These are phyloP conservation scores for Microdochium nivale DNA, from an alignment of 2,329 filamentous ascomycete genomes.

Conservation along the genomic window DNA sequence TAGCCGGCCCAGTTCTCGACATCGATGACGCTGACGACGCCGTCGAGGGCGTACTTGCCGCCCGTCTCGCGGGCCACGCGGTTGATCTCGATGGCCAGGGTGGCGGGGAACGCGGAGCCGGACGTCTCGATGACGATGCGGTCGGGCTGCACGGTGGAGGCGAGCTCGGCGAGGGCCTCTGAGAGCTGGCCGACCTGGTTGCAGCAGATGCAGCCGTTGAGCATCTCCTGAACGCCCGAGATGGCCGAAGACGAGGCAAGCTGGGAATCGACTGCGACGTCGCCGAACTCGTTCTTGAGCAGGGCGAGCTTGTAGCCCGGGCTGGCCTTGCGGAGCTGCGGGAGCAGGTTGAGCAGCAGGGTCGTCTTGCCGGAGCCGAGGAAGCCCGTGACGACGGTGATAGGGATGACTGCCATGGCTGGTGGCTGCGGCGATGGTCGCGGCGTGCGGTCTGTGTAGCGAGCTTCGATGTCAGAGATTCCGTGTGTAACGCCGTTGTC, in stretches of 20 bases:
- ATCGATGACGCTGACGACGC: slow-evolving; percentile 83
- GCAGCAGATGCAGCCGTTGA: slow-evolving; percentile 98
- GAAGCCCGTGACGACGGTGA: slow-evolving; percentile 95
- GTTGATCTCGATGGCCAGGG: slow-evolving; percentile 84
- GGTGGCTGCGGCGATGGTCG: too few species aligned
- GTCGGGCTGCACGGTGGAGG: slow-evolving; percentile 52
- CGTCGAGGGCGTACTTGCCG: slow-evolving; percentile 66
- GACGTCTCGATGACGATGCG: slow-evolving; percentile 91
- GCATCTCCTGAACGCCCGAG: slow-evolving; percentile 81
- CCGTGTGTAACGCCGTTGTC: neutral
- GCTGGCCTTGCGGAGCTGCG: slow-evolving; percentile 70
- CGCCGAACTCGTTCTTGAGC: slow-evolving; percentile 97
- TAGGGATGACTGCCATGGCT: slow-evolving; percentile 63
- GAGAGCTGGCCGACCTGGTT: slow-evolving; percentile 90
- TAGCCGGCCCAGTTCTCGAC: slow-evolving; percentile 95
- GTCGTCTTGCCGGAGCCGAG: slow-evolving; percentile 95
- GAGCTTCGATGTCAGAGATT: neutral
- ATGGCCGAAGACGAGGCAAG: slow-evolving; percentile 77
- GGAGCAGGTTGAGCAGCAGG: slow-evolving; percentile 85
- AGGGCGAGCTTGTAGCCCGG: slow-evolving; percentile 79
- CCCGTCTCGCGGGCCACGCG: slow-evolving; percentile 61
- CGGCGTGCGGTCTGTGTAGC: slow-evolving; percentile 1
- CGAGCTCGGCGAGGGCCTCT: slow-evolving; percentile 70
- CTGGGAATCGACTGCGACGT: slow-evolving; percentile 87
- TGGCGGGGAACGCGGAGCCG: slow-evolving; percentile 81